Evolutionary conservation across 345 rosid species (phyloP).

Genomic region (Rhizophora apiculata): DNA sequence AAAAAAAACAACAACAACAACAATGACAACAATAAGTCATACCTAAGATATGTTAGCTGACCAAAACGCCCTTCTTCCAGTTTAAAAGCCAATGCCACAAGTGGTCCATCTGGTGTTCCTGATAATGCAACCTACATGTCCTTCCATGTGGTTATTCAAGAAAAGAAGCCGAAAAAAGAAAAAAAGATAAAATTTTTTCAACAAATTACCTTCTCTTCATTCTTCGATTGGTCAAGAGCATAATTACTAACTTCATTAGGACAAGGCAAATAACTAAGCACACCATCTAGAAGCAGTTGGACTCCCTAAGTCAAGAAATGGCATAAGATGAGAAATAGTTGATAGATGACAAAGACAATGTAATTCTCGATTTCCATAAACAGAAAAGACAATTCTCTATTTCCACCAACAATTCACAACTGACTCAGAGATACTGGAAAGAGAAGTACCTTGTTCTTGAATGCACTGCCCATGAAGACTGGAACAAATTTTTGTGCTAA

Average conservation of each 20-base stretch:
- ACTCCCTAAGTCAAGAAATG: slow-evolving; percentile 59
- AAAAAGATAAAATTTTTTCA: slow-evolving; percentile 6
- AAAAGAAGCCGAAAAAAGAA: neutral
- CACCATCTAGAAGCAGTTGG: slow-evolving; percentile 90
- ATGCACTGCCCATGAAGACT: slow-evolving; percentile 98
- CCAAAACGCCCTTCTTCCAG: slow-evolving; percentile 97
- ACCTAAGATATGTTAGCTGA: slow-evolving; percentile 91
- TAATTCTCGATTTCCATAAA: too few species aligned
- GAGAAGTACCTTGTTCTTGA: slow-evolving; percentile 84
- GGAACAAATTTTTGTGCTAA: slow-evolving; percentile 85
- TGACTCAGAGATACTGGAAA: neutral
- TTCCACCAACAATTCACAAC: neutral
- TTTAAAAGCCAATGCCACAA: slow-evolving; percentile 97
- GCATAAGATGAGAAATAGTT: slow-evolving; percentile 10
- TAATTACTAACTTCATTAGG: slow-evolving; percentile 84
- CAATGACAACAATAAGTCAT: slow-evolving; percentile 1
- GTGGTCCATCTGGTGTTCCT: slow-evolving; percentile 94
- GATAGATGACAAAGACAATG: neutral
- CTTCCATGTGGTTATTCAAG: neutral
- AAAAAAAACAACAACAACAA: neutral
- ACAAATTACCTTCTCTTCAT: slow-evolving; percentile 77
- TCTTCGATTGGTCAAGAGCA: slow-evolving; percentile 88
- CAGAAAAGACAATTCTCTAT: neutral
- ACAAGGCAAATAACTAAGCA: slow-evolving; percentile 78
- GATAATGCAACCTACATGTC: slow-evolving; percentile 59